phyloP scores from a whole-genome alignment of 2,329 filamentous ascomycete genomes.

The Grosmannia huntii region DNA sequence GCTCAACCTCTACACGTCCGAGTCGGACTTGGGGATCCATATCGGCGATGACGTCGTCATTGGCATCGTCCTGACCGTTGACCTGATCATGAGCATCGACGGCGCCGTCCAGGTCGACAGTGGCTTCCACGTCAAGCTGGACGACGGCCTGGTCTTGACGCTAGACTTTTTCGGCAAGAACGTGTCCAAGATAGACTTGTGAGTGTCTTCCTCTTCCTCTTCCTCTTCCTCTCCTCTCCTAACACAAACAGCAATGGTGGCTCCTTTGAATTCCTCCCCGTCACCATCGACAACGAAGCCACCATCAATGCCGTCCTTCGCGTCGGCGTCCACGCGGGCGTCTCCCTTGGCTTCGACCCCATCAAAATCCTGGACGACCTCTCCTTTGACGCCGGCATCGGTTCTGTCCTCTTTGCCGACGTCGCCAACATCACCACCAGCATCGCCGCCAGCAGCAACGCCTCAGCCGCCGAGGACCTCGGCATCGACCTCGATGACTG shows the following conservation, averaged over 20 bases:
- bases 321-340: conserved; percentile 31
- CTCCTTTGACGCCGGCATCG: conserved; percentile 29
- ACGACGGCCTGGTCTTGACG: conserved; percentile 34
- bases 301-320: conserved; percentile 34
- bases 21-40: conserved; percentile 28
- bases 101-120: conserved; percentile 34
- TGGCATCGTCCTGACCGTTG: conserved; percentile 34
- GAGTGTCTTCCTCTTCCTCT: conserved; percentile 15
- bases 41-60: conserved; percentile 27
- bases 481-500: conserved; percentile 25
- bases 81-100: conserved; percentile 37
- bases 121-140: conserved; percentile 41
- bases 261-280: conserved; percentile 42
- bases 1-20: conserved; percentile 33
- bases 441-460: conserved; percentile 23
- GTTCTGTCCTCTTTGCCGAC: conserved; percentile 35
- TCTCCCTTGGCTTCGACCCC: conserved; percentile 16
- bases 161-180: conserved; percentile 37
- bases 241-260: conserved; percentile 30
- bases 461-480: conserved; percentile 13
- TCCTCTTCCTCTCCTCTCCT: not conserved
- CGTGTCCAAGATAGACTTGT: conserved; percentile 35
- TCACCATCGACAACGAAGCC: conserved; percentile 30
- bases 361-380: conserved; percentile 8
- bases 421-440: conserved; percentile 41